A percentile compares a stretch with the other conserved stretches of the same genome.
Conservation (phyloP, 768 basidiomycete species). For the Boletus pseudo-olivaceus region DNA sequence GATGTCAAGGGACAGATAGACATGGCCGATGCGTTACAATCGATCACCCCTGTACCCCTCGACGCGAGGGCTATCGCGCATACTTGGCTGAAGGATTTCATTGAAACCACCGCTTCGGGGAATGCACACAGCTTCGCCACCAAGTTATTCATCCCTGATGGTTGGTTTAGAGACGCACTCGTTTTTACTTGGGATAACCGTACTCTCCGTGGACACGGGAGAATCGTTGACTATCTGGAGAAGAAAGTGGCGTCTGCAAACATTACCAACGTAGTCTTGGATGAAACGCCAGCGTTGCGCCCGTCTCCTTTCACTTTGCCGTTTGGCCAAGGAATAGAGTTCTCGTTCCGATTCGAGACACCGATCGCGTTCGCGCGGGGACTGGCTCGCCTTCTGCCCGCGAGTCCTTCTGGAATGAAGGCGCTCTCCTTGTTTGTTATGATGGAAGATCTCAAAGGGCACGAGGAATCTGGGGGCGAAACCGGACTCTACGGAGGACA, state of each 20-base stretch:
- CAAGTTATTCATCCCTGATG: background rate
- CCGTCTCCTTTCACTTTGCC: background rate
- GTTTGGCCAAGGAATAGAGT: conserved; percentile 1
- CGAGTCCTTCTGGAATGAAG: background rate
- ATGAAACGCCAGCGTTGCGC: background rate
- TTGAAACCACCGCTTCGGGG: background rate
- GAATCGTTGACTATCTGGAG: background rate
- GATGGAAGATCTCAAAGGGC: conserved; percentile 2
- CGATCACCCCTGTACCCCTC: background rate
- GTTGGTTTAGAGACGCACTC: conserved; percentile 4
- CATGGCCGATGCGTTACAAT: too few species aligned
- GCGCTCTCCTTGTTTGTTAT: conserved; percentile 3
- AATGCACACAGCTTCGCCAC: background rate
- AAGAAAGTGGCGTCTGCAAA: background rate
- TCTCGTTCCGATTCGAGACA: conserved; percentile 5
- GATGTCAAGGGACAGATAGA: background rate
- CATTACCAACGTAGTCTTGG: conserved; percentile 1
- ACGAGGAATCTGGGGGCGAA: background rate
- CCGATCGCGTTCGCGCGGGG: background rate
- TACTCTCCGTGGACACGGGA: conserved; percentile 1
- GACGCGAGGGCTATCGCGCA: background rate
- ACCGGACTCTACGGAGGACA: conserved; percentile 1
- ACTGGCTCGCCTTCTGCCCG: background rate
- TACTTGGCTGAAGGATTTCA: background rate
- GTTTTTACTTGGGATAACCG: conserved; percentile 3